A percentile compares a stretch with the other conserved stretches of the same genome.
Evolutionary conservation across 495 filamentous ascomycete species (phyloP).

Genomic region (Physcia stellaris): DNA sequence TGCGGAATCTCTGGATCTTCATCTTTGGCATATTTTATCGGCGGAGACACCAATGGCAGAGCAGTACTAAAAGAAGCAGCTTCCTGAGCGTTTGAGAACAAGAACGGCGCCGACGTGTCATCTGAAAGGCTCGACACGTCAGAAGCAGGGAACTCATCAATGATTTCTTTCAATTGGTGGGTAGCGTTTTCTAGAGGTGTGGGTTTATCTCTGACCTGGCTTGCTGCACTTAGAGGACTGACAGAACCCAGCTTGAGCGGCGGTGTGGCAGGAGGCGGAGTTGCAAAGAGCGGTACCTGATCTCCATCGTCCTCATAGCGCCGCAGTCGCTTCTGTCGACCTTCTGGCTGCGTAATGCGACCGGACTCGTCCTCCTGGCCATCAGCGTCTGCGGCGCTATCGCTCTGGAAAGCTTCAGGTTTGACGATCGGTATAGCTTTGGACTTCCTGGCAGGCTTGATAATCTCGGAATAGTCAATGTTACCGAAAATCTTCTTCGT

Average conservation of each 20-base stretch:
- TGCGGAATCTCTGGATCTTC: too few species aligned
- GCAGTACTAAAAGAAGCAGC: slow-evolving; percentile 23
- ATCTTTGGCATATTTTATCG: slow-evolving; percentile 12
- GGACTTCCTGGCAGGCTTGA: slow-evolving; percentile 50
- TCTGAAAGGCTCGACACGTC: slow-evolving; percentile 9
- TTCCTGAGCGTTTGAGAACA: slow-evolving; percentile 27
- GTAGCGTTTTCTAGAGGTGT: slow-evolving; percentile 10
- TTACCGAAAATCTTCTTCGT: slow-evolving; percentile 60
- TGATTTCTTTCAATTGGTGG: slow-evolving; percentile 11
- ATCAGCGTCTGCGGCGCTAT: slow-evolving; percentile 31
- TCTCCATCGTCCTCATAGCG: slow-evolving; percentile 45
- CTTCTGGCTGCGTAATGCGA: slow-evolving; percentile 36
- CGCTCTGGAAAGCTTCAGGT: slow-evolving; percentile 36
- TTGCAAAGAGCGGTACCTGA: slow-evolving; percentile 57
- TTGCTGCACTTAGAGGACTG: neutral
- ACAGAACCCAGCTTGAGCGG: neutral
- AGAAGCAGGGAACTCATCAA: slow-evolving; percentile 16
- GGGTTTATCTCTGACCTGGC: slow-evolving; percentile 1
- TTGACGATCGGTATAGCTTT: slow-evolving; percentile 74
- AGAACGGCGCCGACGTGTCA: slow-evolving; percentile 28
- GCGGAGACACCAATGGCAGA: slow-evolving; percentile 18
- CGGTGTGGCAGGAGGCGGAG: slow-evolving; percentile 24
- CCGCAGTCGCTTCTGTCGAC: slow-evolving; percentile 59
- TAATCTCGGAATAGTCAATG: slow-evolving; percentile 49
- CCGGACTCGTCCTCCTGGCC: slow-evolving; percentile 28